Evolutionary conservation across 2,329 filamentous ascomycete species (phyloP).

Genomic region (Emericellopsis cladophorae): DNA sequence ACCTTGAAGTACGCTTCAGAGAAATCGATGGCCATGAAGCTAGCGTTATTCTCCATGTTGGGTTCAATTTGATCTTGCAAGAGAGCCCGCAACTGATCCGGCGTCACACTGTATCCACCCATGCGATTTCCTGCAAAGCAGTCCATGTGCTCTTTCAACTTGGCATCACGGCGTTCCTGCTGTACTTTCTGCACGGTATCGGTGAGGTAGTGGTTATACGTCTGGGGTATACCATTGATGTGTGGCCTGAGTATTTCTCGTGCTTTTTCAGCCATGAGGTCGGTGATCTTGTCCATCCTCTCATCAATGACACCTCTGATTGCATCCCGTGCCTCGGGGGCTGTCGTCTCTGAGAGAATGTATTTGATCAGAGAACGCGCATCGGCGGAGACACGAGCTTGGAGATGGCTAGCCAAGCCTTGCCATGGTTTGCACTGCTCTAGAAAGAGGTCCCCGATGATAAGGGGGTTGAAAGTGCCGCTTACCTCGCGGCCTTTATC

Average conservation of each 20-base stretch:
- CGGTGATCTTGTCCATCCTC: slow-evolving; percentile 13
- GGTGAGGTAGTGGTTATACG: slow-evolving; percentile 35
- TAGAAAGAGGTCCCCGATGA: slow-evolving; percentile 46
- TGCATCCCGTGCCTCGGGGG: slow-evolving; percentile 17
- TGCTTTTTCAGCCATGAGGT: slow-evolving; percentile 24
- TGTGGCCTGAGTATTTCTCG: slow-evolving; percentile 27
- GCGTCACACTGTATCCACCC: not conserved
- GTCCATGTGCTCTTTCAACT: not conserved
- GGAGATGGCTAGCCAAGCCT: not conserved
- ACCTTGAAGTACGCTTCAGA: slow-evolving; percentile 24
- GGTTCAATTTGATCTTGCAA: slow-evolving; percentile 5
- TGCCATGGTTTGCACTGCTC: slow-evolving; percentile 46
- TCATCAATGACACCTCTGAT: slow-evolving; percentile 11
- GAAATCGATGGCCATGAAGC: slow-evolving; percentile 17
- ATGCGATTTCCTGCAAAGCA: not conserved
- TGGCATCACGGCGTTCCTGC: not conserved
- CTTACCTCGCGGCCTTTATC: slow-evolving; percentile 36
- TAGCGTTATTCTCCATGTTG: slow-evolving; percentile 17
- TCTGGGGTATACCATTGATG: slow-evolving; percentile 32
- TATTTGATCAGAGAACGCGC: not conserved
- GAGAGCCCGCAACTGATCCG: too few species aligned
- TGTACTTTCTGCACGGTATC: slow-evolving; percentile 19
- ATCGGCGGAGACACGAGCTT: not conserved
- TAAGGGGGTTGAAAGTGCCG: slow-evolving; percentile 45
- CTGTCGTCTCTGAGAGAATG: slow-evolving; percentile 18